Evolutionary conservation across 192 early-diverging fungal species (phyloP), one percentile per base, ranked within the genome.

Genomic region (Ambispora gerdemannii): DNA sequence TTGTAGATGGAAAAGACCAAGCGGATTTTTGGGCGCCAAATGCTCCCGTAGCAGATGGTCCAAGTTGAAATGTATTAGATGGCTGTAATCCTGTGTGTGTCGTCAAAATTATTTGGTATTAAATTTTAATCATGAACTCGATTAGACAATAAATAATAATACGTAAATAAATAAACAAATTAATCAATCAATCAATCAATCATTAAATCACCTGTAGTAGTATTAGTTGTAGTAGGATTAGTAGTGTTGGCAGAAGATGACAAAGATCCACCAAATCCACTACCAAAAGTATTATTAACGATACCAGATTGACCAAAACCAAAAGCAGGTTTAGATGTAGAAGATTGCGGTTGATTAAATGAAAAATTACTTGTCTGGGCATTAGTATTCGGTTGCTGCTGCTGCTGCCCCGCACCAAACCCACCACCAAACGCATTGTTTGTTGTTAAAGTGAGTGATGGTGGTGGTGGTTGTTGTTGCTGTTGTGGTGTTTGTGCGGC

Each of bases 341-440:
- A n/a, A 10, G 38, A 43, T 15, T 43, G 38, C 38, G 15, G 38
- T 6, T n/a, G n/a, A n/a, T n/a, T n/a, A 15, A 43, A 43, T 6
- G 38, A 43, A 15, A 43, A 43, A 43, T 6, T 15, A 43, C 15
- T 43, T 43, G 38, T 43, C 38, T 43, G 38, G 7, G 38, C n/a
- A n/a, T n/a, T n/a, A n/a, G 76, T 36, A 58, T 60, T 73, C n/a
- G 49, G 49, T n/a, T 50, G 49, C 49, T 50, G 49, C 60, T 77
- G 71, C 22, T 77, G 76, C 25, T 77, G 76, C 36, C 65, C 72
- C 19, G 63, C 72, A 1, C 76, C 76, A 69, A 77, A 77, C 69
- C 76, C 76, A 51, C 69, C 49, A 47, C 35, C 53, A 34, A 52
- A 43, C 51, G 66, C 65, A 55, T 72, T 74, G 32, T 70, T 66